Base-by-base conservation (phyloP, 2,329 filamentous ascomycete genomes). In the Lecanicillium sp. region DNA sequence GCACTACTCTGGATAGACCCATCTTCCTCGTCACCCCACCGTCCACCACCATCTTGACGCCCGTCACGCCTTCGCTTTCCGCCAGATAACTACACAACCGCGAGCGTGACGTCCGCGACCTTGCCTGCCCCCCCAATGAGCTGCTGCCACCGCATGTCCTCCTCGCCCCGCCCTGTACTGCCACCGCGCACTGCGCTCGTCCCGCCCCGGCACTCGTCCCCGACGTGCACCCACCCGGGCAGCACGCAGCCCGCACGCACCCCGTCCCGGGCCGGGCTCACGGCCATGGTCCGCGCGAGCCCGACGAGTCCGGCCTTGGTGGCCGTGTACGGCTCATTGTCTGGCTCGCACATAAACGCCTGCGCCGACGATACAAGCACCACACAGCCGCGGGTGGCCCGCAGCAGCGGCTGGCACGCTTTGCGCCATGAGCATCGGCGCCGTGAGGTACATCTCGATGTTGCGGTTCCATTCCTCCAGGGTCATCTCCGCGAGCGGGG, bases 151-250 rank as follows among this genome's bases (percentile, higher is more conserved):
- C 58, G 50, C 23, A 67, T 65, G 51, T 78, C 74, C 32, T 67
- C 66, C 49, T 67, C 60, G 2, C 57, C 65, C 53, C 76, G 54
- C 0, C 67, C 71, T 4, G n/a, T 73, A 68, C 50, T 73, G 70
- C 74, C 73, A 77, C 27, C 52, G 51, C 40, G 43, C 51, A 0
- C 64, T 64, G 33, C 62, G 58, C 54, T 68, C 65, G 54, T 76
- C 60, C 9, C 60, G 20, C 52, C 56, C 32, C 51, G 55, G 48
- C 55, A 57, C 50, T 62, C 59, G 38, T 74, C 62, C 39, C 56
- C 60, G 7, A 76, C 73, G 54, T 75, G 66, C 39, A 78, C 73
- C 74, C 74, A 77, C 0, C 74, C 73, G 0, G 72, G 73, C 27
- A 75, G 55, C 14, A 77, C 69, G 0, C 71, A 66, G 51, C 75